Evolutionary conservation across 129 eudicot genomes (phyloP).

Genomic region (Smallanthus sonchifolius): DNA sequence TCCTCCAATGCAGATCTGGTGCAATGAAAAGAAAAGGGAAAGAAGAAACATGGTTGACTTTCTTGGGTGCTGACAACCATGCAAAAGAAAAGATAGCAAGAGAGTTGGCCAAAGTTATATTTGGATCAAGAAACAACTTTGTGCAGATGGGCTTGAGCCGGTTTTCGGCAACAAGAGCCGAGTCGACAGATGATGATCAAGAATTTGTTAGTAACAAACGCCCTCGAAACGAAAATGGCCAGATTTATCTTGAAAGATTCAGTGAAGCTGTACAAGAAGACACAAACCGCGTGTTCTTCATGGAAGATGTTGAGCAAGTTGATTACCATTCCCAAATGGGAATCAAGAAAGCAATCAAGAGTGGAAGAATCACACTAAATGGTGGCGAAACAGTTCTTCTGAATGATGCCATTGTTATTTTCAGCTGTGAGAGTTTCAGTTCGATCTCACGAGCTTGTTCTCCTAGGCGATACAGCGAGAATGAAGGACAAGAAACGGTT

Average conservation of each 20-base stretch:
- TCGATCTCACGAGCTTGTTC: constrained; percentile 50
- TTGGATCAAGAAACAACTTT: constrained; percentile 55
- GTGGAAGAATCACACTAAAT: constrained; percentile 33
- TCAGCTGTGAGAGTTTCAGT: constrained; percentile 51
- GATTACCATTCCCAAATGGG: constrained; percentile 49
- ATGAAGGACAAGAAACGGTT: not conserved
- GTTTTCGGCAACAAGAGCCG: constrained; percentile 48
- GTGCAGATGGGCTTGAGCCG: constrained; percentile 40
- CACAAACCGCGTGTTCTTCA: constrained; percentile 54
- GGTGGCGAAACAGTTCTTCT: constrained; percentile 39
- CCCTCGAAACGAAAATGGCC: constrained; percentile 50
- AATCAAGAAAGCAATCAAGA: constrained; percentile 55
- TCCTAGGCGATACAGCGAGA: constrained; percentile 7
- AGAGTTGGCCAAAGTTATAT: constrained; percentile 56
- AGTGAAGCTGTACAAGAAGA: constrained; percentile 45
- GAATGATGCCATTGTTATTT: constrained; percentile 67
- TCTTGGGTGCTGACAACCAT: constrained; percentile 53
- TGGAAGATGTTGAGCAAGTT: constrained; percentile 68
- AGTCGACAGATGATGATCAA: constrained; percentile 42
- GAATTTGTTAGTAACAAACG: constrained; percentile 54
- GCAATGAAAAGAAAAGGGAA: constrained; percentile 21
- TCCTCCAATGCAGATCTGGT: constrained; percentile 62
- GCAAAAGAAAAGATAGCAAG: constrained; percentile 54
- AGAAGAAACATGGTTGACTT: constrained; percentile 64
- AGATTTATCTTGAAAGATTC: constrained; percentile 52